phyloP scores from a whole-genome alignment of 139 green algal species.

The Picochlorum sp. region DNA sequence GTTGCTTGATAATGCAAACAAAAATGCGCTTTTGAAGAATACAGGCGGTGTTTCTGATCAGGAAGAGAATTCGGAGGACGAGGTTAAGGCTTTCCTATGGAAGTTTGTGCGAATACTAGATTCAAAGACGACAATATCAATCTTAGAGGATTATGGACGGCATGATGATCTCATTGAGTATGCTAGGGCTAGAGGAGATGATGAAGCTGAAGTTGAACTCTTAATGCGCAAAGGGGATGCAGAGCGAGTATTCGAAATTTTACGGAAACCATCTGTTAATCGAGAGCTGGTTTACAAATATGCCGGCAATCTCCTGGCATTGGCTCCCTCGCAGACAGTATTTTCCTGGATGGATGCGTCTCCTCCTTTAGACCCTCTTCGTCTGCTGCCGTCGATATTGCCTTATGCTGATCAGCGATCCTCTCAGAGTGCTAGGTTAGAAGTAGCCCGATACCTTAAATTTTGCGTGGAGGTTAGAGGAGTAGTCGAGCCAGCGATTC shows the following conservation, averaged over 20 bases:
- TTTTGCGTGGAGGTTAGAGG: constrained; percentile 51
- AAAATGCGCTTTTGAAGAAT: constrained; percentile 19
- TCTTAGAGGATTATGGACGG: constrained; percentile 80
- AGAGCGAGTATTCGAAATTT: constrained; percentile 58
- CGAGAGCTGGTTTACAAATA: constrained; percentile 78
- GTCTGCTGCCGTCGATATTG: constrained; percentile 77
- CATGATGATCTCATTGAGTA: constrained; percentile 79
- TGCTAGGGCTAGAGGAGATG: constrained; percentile 61
- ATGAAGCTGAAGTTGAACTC: constrained; percentile 75
- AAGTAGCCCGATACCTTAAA: constrained; percentile 73
- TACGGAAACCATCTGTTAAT: constrained; percentile 62
- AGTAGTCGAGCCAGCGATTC: constrained; percentile 38
- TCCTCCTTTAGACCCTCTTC: constrained; percentile 50
- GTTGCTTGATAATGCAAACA: constrained; percentile 77
- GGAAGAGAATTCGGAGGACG: not conserved
- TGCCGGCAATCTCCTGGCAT: constrained; percentile 60
- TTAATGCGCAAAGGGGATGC: constrained; percentile 56
- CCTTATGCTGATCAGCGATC: constrained; percentile 46
- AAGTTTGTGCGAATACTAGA: constrained; percentile 54
- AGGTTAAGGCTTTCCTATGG: constrained; percentile 43
- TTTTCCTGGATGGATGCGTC: constrained; percentile 61
- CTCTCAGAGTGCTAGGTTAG: not conserved
- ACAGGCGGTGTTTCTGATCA: not conserved
- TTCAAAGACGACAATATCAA: constrained; percentile 57
- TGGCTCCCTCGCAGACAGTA: constrained; percentile 46